Evolutionary conservation across 352 stramenopile genomes (phyloP), one percentile per base, ranked within the genome.

Genomic region (Globisporangium takayamanum): DNA sequence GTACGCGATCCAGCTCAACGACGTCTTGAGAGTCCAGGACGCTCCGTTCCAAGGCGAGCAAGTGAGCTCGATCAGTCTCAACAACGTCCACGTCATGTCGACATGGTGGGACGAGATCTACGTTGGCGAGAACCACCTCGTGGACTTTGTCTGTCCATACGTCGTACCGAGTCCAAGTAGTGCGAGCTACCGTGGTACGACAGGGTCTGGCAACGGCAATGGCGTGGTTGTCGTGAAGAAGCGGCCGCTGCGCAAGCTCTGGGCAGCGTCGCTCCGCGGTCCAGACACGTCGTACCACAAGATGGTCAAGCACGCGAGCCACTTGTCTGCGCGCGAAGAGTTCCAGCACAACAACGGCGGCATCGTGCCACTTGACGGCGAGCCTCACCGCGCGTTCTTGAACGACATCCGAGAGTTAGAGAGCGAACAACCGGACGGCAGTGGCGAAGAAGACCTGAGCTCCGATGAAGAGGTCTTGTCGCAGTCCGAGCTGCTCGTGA

Each of bases 61-160:
- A 7, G 53, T 97, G 4, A 36, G 54, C 5, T 66, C 67, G 0
- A 50, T 97, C 10, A 95, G 90, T 53, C 54, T 97, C 11, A 92
- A 88, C 68, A 91, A 89, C 46, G 77, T 78, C 28, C 77, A 97
- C 46, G 59, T 77, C 0, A 89, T 90, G 70, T 88, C 72, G 18
- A 86, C 70, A 36, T 98, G 94, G 90, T 98, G 97, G 78, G 96
- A 99, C 71, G 96, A 99, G 62, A 84, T 99, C 41, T 98, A 97
- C 67, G 78, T 98, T 3, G 96, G 96, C 18, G 68, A 88, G 6
- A 92, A 98, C 59, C 87, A 90, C 60, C 73, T 95, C n/a, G 82
- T 97, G 64, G 74, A 70, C 5, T 98, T 98, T 57, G 64, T 65
- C 7, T 98, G 95, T 65, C 95, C 96, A 12, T 67, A 59, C 16